Evolutionary conservation across 805 yeast genomes (phyloP).

Genomic region (Grigorovia humatica): DNA sequence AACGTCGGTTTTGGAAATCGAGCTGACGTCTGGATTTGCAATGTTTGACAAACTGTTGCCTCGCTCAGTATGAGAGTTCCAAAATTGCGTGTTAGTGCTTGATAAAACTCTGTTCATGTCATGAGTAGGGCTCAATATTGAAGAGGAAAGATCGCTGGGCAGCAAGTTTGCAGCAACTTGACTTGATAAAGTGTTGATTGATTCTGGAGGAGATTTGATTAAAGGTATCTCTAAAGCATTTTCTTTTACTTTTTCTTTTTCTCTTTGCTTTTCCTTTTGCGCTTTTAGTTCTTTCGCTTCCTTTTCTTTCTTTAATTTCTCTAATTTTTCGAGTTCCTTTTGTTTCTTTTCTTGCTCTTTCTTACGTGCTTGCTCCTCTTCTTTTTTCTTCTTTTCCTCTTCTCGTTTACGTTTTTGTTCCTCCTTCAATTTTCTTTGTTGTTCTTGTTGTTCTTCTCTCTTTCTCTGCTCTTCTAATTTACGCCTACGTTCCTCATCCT

Average conservation of each 20-base stretch:
- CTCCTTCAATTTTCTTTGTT: constrained; percentile 29
- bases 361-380: constrained; percentile 19
- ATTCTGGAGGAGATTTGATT: not conserved
- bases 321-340: constrained; percentile 17
- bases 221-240: not conserved
- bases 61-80: not conserved
- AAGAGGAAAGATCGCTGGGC: not conserved
- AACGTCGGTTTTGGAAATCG: constrained; percentile 3
- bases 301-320: constrained; percentile 11
- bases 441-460: constrained; percentile 32
- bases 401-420: constrained; percentile 33
- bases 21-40: not conserved
- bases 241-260: not conserved
- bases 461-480: constrained; percentile 33
- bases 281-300: not conserved
- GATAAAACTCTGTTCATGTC: not conserved
- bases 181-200: not conserved
- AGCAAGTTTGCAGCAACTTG: not conserved
- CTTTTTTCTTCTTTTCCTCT: constrained; percentile 29
- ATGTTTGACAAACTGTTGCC: not conserved
- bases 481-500: constrained; percentile 33
- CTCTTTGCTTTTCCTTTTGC: not conserved
- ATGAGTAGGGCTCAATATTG: not conserved
- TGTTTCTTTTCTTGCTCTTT: constrained; percentile 24
- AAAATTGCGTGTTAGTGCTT: not conserved